phyloP scores from a whole-genome alignment of 2,329 filamentous ascomycete genomes.

The Microdochium trichocladiopsis region DNA sequence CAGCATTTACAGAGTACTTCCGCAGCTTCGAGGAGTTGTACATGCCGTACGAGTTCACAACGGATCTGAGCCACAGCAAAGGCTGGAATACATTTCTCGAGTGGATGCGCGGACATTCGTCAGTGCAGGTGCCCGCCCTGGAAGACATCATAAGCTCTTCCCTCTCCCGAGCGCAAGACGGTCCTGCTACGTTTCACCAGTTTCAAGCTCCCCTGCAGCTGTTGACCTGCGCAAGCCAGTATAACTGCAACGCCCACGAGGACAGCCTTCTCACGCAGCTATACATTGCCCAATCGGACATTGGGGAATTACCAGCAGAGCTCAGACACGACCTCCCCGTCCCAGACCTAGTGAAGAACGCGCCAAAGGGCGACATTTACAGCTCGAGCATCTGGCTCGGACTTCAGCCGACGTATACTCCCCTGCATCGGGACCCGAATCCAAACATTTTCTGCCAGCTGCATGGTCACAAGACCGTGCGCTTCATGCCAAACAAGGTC shows the following conservation, averaged over 20 bases:
- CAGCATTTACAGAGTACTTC: constrained; percentile 12
- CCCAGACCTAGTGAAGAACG: constrained; percentile 53
- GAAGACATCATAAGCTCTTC: constrained; percentile 13
- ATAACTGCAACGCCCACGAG: constrained; percentile 26
- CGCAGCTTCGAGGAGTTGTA: constrained; percentile 8
- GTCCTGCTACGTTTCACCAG: constrained; percentile 36
- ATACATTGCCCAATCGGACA: constrained; percentile 79
- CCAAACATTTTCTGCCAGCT: constrained; percentile 89
- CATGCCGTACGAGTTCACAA: constrained; percentile 18
- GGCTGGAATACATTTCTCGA: background rate
- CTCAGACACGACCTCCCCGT: constrained; percentile 61
- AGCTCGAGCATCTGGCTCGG: constrained; percentile 84
- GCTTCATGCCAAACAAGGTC: constrained; percentile 58
- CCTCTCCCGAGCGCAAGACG: constrained; percentile 12
- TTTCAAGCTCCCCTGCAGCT: constrained; percentile 57
- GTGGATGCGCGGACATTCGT: constrained; percentile 10
- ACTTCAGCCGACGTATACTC: constrained; percentile 78
- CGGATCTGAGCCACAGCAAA: background rate
- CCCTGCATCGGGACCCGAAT: constrained; percentile 88
- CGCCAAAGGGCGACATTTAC: constrained; percentile 80
- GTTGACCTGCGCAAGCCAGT: constrained; percentile 50
- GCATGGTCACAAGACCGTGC: constrained; percentile 62
- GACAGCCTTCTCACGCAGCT: constrained; percentile 33
- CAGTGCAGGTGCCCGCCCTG: constrained; percentile 8
- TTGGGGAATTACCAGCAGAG: constrained; percentile 57